Conservation (phyloP, 768 basidiomycete genomes). For the Dentipellis fragilis region DNA sequence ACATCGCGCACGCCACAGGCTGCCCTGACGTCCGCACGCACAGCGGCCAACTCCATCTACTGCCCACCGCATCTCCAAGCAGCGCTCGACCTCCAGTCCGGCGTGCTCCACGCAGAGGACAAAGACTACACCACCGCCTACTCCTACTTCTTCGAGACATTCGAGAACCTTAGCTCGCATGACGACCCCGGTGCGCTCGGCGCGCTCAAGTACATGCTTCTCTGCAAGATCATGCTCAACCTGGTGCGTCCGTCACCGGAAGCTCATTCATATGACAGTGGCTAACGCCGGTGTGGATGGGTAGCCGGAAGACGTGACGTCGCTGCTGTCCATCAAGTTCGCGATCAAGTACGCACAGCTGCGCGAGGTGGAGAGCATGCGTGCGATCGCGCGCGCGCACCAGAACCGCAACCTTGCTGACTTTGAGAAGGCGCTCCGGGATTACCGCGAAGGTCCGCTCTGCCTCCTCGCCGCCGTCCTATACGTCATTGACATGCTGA, state of each 20-base stretch:
- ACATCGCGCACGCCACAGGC: constrained; percentile 36
- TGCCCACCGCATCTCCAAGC: constrained; percentile 66
- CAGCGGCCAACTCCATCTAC: constrained; percentile 93
- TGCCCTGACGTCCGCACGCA: constrained; percentile 80
- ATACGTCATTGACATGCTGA: neutral
- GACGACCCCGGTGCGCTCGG: constrained; percentile 59
- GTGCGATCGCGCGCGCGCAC: constrained; percentile 89
- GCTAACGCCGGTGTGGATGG: neutral
- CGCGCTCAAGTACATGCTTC: constrained; percentile 94
- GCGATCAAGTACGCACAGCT: constrained; percentile 81
- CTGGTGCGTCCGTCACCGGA: constrained; percentile 39
- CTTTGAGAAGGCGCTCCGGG: constrained; percentile 80
- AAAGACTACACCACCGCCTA: constrained; percentile 97
- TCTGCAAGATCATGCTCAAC: constrained; percentile 98
- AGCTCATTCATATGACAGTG: neutral
- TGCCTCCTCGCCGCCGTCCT: no score
- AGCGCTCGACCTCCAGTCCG: constrained; percentile 56
- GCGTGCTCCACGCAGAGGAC: constrained; percentile 90
- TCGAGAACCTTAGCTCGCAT: constrained; percentile 77
- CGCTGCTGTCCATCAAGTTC: constrained; percentile 78
- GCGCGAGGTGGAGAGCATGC: constrained; percentile 91
- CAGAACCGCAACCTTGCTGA: constrained; percentile 82
- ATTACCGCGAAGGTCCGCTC: constrained; percentile 66
- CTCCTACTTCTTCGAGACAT: constrained; percentile 95
- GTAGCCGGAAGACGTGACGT: constrained; percentile 89